phyloP scores from a whole-genome alignment of 139 green algal species.

The Dunaliella sp. region DNA sequence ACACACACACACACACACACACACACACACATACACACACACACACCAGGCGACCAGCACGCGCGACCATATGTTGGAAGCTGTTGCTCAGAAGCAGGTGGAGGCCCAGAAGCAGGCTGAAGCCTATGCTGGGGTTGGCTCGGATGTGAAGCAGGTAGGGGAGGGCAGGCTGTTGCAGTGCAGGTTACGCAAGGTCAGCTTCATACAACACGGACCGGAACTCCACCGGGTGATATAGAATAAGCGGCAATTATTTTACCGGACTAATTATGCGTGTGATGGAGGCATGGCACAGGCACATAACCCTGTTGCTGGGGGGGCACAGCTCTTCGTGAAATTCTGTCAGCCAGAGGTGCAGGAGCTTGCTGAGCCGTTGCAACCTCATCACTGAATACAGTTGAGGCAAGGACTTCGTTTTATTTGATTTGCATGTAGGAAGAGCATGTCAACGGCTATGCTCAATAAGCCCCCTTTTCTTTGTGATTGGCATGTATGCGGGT shows the following conservation, averaged over 20 bases:
- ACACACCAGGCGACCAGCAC: constrained; percentile 3
- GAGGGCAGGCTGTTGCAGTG: background rate
- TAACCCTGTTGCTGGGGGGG: no score
- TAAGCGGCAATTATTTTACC: background rate
- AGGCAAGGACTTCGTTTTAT: no score
- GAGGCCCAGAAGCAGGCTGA: constrained; percentile 5
- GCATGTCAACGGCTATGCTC: no score
- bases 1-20: no score
- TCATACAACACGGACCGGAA: background rate
- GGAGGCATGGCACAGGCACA: no score
- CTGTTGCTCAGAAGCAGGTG: constrained; percentile 7
- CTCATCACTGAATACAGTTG: no score
- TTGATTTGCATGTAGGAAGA: no score
- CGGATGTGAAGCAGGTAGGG: constrained; percentile 28
- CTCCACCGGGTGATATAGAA: background rate
- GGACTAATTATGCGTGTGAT: background rate
- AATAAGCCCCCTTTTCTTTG: no score
- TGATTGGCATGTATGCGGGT: no score
- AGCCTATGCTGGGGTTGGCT: background rate
- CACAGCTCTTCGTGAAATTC: no score
- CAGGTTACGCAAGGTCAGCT: background rate
- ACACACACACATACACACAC: background rate
- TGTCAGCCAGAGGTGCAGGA: no score
- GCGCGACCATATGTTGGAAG: constrained; percentile 10
- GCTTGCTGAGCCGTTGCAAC: no score